Evolutionary conservation across 805 yeast genomes (phyloP), one percentile per base, ranked within the genome.

Genomic region (Kluyveromyces aestuarii): DNA sequence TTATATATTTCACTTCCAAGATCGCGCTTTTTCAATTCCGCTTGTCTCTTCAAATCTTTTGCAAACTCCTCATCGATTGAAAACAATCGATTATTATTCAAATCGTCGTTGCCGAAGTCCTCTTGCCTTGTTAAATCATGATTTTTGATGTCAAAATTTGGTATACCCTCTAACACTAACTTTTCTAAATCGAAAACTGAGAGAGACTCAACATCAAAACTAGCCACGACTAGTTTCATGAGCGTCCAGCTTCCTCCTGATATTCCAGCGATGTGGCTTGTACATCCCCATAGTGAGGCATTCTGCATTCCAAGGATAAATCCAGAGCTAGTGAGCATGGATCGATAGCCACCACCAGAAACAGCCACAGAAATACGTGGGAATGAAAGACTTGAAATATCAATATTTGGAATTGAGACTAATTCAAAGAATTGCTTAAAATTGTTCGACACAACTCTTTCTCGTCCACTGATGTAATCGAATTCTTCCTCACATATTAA

Each of bases 231-330:
- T 30, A 75, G 53, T 18, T 77, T 74, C 41, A 82, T 75, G 1
- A 83, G 76, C 8, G 81, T 63, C 89, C 90, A 83, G 42, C 83
- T 75, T 0, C 89, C 90, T 1, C 89, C 89, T 2, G 87, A 81
- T 1, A 81, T 73, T 0, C 88, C 88, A 0, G 79, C 74, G 10
- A 83, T 68, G 58, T 83, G 82, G 14, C 75, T 66, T 0, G 80
- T 50, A 8, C 77, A 66, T 55, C 82, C 86, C 18, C 77, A 62
- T 10, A 82, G 48, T 0, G 84, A 84, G 19, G 46, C 45, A 8
- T 52, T 46, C 2, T 60, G 49, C 64, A 63, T 58, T 37, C 56
- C 57, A 21, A 50, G 42, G 4, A 66, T 51, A 46, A 69, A 57
- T 2, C 68, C 67, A 6, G 62, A 66, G 6, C 64, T 70, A 1